Conservation (phyloP, 1,284 basidiomycete species). For the Microbotryum silenes-acaulis region DNA sequence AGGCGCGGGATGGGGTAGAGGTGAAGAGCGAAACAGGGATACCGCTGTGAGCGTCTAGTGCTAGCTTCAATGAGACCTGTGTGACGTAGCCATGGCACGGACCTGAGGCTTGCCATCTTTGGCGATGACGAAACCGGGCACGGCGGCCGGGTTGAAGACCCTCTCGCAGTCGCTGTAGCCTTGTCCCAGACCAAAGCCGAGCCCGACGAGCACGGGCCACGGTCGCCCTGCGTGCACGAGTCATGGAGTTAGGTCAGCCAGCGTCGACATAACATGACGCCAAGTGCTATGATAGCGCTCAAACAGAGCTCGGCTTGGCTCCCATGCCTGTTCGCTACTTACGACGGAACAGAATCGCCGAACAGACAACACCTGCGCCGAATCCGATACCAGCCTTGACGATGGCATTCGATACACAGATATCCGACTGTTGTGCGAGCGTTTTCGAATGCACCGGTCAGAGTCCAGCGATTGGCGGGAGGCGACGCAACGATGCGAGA, state of each 20-base stretch:
- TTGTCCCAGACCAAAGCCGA: conserved; percentile 67
- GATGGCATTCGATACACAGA: conserved; percentile 45
- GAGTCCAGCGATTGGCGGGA: not conserved
- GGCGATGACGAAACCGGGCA: conserved; percentile 31
- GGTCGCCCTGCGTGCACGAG: conserved; percentile 63
- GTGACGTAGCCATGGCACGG: not conserved
- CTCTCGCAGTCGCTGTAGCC: conserved; percentile 34
- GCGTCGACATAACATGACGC: not conserved
- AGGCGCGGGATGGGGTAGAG: not conserved
- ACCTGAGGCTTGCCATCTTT: conserved; percentile 15
- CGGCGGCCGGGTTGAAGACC: conserved; percentile 35
- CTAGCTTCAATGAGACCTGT: not conserved
- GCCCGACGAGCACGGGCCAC: conserved; percentile 89
- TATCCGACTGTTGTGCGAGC: conserved; percentile 29
- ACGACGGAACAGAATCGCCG: conserved; percentile 92
- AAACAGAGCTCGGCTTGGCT: not conserved
- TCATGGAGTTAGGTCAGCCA: not conserved
- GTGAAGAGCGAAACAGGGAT: too few relatives aligned
- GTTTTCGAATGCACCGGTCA: not conserved
- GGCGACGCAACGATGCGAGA: not conserved
- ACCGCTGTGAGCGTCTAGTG: not conserved
- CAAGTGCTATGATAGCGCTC: not conserved
- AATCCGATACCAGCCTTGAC: conserved; percentile 81
- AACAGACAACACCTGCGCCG: conserved; percentile 85
- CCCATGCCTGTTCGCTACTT: conserved; percentile 43